Evolutionary conservation across 2,329 filamentous ascomycete genomes (phyloP), one percentile per base, ranked within the genome.

Genomic region (Alternaria arbusti): DNA sequence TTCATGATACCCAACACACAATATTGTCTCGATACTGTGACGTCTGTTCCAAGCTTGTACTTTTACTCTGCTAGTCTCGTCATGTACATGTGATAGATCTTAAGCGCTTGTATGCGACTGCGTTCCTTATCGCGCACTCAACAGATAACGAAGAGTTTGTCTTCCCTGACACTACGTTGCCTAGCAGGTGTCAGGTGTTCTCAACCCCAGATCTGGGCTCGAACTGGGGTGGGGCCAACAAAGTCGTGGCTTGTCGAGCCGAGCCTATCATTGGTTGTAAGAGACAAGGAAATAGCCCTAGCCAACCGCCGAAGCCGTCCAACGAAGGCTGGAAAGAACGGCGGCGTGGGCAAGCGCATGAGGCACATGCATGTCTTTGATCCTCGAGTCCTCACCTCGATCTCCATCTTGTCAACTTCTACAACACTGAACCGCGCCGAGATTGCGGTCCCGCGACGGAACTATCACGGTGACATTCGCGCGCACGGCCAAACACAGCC

Each of bases 1-100:
- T 73, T 71, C 66, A 70, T 62, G 66, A 67, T 64, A 70, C 68
- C 69, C 66, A 68, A 67, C n/a, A 47, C 47, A 54, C n/a, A 44
- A 51, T 23, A 50, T 52, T 6, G 23, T 36, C 26, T 15, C 56
- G 10, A 17, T 50, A 47, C 40, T 36, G 59, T 63, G 55, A 63
- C 26, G 46, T 47, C 11, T 17, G 13, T n/a, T 36, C 32, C 32
- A 36, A n/a, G 7, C 4, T 36, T 25, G 17, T 50, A 22, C 11
- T 25, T 26, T 45, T 20, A 9, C 30, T 26, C 15, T 45, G 43
- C 17, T 25, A 4, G 7, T 17, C 13, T 17, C 11, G 40, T 26
- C 23, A 44, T 15, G 32, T 57, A 6, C 25, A n/a, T 17, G 30
- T 56, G 11, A 44, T 44, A 13, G 6, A 20, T 40, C n/a, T 40